phyloP scores from a whole-genome alignment of 306 rosid species.

The Boehmeria nivea region DNA sequence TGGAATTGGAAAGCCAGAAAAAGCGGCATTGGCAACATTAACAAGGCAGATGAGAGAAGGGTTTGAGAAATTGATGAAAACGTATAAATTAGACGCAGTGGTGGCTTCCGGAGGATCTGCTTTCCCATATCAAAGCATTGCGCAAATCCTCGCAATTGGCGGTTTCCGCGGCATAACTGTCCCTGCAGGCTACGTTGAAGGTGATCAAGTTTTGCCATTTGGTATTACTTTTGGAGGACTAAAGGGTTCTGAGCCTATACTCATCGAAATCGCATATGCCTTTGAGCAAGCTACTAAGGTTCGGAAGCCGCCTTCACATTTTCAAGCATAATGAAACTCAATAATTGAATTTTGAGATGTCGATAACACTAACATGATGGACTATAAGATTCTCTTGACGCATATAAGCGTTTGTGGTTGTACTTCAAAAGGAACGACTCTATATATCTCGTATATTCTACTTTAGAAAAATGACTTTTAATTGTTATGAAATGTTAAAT shows the following conservation, averaged over 20 bases:
- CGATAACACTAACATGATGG: no score
- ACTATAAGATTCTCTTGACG: no score
- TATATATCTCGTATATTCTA: no score
- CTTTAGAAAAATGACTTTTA: no score
- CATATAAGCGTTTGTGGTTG: no score
- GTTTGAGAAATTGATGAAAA: conserved; percentile 37
- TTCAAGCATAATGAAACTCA: no score
- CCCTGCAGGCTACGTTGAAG: conserved; percentile 38
- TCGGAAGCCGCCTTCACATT: conserved; percentile 29
- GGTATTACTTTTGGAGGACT: conserved; percentile 44
- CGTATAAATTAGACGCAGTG: conserved; percentile 40
- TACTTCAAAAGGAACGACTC: no score
- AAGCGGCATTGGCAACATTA: conserved; percentile 9
- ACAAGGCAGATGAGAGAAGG: conserved; percentile 24
- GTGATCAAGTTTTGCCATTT: conserved; percentile 20
- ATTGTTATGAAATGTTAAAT: no score
- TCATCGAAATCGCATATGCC: conserved; percentile 46
- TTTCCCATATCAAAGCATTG: neutral
- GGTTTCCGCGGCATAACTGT: conserved; percentile 47
- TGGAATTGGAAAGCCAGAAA: conserved; percentile 2
- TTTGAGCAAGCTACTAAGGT: conserved; percentile 50
- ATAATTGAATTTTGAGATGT: no score
- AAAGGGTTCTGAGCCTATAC: conserved; percentile 39
- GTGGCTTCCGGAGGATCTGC: conserved; percentile 28
- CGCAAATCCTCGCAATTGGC: conserved; percentile 32